phyloP scores from a whole-genome alignment of 202 grass and related monocot species.

The Musa balbisiana region DNA sequence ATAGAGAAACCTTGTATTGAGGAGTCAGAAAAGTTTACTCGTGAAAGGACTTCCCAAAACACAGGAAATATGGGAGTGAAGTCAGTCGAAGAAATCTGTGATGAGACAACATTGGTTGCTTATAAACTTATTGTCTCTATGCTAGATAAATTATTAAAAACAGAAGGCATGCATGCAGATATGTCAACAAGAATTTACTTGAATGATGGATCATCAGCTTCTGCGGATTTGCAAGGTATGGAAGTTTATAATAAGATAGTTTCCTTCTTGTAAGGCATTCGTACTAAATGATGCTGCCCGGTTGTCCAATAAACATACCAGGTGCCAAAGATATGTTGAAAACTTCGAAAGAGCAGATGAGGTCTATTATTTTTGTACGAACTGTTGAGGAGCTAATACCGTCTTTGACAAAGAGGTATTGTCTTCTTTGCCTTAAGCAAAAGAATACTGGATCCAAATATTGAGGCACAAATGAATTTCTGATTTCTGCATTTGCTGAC shows the following conservation, averaged over 20 bases:
- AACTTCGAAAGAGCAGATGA: slow-evolving; percentile 14
- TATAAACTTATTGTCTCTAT: slow-evolving; percentile 42
- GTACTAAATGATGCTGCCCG: neutral
- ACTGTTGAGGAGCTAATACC: slow-evolving; percentile 42
- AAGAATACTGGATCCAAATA: too few species aligned
- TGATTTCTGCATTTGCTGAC: too few species aligned
- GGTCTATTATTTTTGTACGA: slow-evolving; percentile 26
- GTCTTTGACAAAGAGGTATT: slow-evolving; percentile 41
- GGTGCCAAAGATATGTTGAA: slow-evolving; percentile 14
- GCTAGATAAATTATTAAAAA: slow-evolving; percentile 37
- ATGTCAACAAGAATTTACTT: slow-evolving; percentile 32
- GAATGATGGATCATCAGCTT: slow-evolving; percentile 22
- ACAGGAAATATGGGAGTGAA: slow-evolving; percentile 2
- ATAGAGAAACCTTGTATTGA: neutral
- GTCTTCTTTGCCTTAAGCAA: neutral
- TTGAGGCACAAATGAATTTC: too few species aligned
- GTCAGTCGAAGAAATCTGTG: slow-evolving; percentile 35
- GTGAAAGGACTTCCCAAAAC: neutral
- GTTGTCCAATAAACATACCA: slow-evolving; percentile 22
- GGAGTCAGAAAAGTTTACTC: slow-evolving; percentile 11
- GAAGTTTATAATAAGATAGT: too few species aligned
- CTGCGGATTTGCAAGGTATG: slow-evolving; percentile 20
- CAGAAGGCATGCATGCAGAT: slow-evolving; percentile 30
- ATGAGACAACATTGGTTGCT: slow-evolving; percentile 43
- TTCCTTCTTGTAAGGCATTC: neutral